Evolutionary conservation across 768 basidiomycete species (phyloP).

Genomic region (Amanita fuliginea): DNA sequence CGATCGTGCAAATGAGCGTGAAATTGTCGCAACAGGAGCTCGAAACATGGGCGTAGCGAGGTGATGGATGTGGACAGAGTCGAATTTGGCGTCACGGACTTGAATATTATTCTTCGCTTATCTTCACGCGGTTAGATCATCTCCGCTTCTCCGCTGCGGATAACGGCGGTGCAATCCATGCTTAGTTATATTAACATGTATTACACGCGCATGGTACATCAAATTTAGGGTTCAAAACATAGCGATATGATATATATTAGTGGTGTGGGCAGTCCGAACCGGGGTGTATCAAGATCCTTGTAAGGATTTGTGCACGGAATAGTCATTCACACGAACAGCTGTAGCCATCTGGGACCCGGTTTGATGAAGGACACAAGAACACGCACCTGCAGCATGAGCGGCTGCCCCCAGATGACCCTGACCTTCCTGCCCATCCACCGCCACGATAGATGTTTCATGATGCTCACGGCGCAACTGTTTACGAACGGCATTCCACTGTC

Average conservation of each 20-base stretch:
- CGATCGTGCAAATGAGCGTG: conserved; percentile 19
- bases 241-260: no score
- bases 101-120: not conserved
- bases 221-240: no score
- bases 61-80: not conserved
- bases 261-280: no score
- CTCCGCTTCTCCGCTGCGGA: no score
- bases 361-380: not conserved
- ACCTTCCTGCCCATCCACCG: not conserved
- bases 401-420: not conserved
- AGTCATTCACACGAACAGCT: not conserved
- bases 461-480: not conserved
- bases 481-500: conserved; percentile 23
- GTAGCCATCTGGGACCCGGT: not conserved
- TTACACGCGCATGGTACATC: no score
- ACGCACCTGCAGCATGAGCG: not conserved
- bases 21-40: conserved; percentile 5
- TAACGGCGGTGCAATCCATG: no score
- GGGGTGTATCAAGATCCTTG: no score
- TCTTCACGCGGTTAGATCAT: not conserved
- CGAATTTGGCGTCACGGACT: no score
- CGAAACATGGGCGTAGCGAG: conserved; percentile 26
- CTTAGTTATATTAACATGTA: no score
- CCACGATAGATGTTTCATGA: not conserved
- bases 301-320: no score